Evolutionary conservation across 768 basidiomycete species (phyloP).

Genomic region (Serpula lacrymans): DNA sequence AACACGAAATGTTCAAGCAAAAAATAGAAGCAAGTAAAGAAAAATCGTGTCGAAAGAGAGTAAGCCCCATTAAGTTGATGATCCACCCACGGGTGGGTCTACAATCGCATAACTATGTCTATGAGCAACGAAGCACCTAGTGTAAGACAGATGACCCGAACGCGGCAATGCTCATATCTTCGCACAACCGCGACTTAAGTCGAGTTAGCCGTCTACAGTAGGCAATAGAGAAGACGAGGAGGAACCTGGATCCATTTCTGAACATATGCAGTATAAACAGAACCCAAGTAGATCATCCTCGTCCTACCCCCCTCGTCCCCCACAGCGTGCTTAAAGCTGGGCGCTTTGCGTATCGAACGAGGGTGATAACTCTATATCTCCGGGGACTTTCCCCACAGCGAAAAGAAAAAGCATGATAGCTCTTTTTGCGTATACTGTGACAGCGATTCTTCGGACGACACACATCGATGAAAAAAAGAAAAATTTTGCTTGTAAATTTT

Average conservation of each 20-base stretch:
- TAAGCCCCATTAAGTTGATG: constrained; percentile 91
- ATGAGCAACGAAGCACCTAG: constrained; percentile 69
- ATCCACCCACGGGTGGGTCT: constrained; percentile 32
- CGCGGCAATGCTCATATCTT: constrained; percentile 74
- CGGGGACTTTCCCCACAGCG: constrained; percentile 95
- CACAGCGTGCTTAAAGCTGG: constrained; percentile 73
- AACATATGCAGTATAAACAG: constrained; percentile 16
- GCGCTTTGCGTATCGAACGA: constrained; percentile 64
- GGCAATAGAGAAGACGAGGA: constrained; percentile 61
- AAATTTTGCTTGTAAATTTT: constrained; percentile 8
- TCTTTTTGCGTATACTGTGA: constrained; percentile 81
- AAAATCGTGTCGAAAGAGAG: constrained; percentile 62
- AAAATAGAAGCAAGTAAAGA: constrained; percentile 50
- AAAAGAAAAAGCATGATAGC: constrained; percentile 38
- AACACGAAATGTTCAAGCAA: constrained; percentile 50
- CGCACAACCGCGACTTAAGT: constrained; percentile 47
- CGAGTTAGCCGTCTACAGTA: constrained; percentile 31
- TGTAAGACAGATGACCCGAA: constrained; percentile 39
- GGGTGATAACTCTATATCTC: constrained; percentile 69
- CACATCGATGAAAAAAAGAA: constrained; percentile 22
- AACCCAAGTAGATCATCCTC: constrained; percentile 42
- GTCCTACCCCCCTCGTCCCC: constrained; percentile 45
- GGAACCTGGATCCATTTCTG: constrained; percentile 28
- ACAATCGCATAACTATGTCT: constrained; percentile 88
- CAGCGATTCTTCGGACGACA: constrained; percentile 78